Conservation (phyloP, 768 basidiomycete species). For the Omphalotus guepiniiformis region DNA sequence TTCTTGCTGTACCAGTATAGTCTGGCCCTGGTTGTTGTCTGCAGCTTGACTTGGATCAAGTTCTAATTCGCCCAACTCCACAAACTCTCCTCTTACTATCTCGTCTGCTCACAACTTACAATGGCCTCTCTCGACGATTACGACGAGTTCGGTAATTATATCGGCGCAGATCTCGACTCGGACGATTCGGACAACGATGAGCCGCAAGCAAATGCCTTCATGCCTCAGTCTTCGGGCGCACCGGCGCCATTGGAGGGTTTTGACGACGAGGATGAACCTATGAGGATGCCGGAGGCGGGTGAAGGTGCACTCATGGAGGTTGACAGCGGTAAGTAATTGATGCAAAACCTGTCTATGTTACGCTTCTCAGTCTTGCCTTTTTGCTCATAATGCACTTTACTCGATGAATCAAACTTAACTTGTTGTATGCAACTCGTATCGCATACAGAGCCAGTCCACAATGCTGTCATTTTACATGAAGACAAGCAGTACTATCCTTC, state of each 20-base stretch:
- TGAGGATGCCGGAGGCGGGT: conserved; percentile 47
- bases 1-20: no score
- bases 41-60: no score
- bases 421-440: background rate
- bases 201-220: conserved; percentile 48
- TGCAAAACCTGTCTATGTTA: no score
- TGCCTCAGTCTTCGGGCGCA: conserved; percentile 27
- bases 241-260: conserved; percentile 75
- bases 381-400: no score
- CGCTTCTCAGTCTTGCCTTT: no score
- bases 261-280: conserved; percentile 60
- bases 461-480: conserved; percentile 88
- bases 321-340: conserved; percentile 51
- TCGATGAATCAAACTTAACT: no score
- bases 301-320: conserved; percentile 77
- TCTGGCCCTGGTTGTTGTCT: no score
- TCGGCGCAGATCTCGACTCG: conserved; percentile 91
- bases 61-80: conserved; percentile 5
- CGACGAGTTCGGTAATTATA: conserved; percentile 97
- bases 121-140: conserved; percentile 80
- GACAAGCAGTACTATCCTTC: conserved; percentile 98
- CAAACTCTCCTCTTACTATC: background rate
- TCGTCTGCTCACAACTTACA: background rate
- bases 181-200: conserved; percentile 65
- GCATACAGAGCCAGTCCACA: conserved; percentile 66